Evolutionary conservation across 129 eudicot species (phyloP).

Genomic region (Glebionis coronaria): DNA sequence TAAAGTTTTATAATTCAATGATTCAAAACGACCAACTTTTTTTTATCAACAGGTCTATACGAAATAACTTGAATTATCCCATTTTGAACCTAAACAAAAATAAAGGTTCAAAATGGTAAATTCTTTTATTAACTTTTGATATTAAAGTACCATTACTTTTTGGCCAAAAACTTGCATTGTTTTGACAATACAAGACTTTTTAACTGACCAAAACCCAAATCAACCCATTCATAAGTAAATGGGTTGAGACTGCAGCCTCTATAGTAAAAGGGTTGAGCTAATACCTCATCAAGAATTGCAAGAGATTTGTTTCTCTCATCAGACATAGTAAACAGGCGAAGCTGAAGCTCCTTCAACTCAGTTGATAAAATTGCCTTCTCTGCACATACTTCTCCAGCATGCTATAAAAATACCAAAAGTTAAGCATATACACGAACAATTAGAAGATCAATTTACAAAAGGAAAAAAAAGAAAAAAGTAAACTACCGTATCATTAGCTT

Average conservation of each 20-base stretch:
- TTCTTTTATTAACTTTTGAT: no score
- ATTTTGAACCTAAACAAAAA: no score
- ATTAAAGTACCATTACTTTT: no score
- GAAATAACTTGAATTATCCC: no score
- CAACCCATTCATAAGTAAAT: background rate
- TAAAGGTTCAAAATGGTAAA: no score
- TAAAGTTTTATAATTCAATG: no score
- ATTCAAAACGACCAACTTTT: no score
- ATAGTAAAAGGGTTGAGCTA: no score
- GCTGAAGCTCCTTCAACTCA: slow-evolving; percentile 83
- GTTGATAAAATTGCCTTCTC: slow-evolving; percentile 83
- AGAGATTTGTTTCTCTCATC: slow-evolving; percentile 75
- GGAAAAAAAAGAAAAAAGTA: background rate
- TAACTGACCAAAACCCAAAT: background rate
- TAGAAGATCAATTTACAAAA: background rate
- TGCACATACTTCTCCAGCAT: slow-evolving; percentile 91
- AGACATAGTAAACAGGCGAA: slow-evolving; percentile 67
- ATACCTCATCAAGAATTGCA: slow-evolving; percentile 69
- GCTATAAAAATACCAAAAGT: slow-evolving; percentile 41
- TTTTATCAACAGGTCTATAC: no score
- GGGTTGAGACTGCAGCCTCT: background rate
- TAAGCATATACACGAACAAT: background rate
- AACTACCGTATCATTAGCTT: slow-evolving; percentile 83
- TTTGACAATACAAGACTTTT: no score
- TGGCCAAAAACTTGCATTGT: no score